Conservation (phyloP, 1,284 basidiomycete genomes). For the Naganishia liquefaciens region DNA sequence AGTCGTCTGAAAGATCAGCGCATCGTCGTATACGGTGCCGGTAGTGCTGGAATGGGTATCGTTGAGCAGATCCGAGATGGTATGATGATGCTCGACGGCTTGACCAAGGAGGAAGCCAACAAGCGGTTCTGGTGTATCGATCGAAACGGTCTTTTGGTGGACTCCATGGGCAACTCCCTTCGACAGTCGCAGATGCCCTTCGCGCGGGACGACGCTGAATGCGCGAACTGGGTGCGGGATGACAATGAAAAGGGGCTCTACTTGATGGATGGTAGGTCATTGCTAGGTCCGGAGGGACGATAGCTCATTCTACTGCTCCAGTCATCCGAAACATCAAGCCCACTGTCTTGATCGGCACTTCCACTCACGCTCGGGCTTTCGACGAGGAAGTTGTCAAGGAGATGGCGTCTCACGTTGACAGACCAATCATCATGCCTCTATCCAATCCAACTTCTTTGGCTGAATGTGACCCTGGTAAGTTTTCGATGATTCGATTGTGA, state of each 20-base stretch:
- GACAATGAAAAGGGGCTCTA: conserved; percentile 46
- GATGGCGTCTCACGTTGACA: conserved; percentile 69
- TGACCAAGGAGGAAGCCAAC: conserved; percentile 66
- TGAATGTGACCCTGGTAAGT: conserved; percentile 65
- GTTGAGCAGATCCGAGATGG: conserved; percentile 66
- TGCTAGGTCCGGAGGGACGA: conserved; percentile 35
- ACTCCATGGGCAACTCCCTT: conserved; percentile 56
- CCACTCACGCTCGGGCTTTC: conserved; percentile 77
- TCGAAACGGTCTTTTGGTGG: conserved; percentile 54
- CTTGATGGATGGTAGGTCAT: conserved; percentile 53
- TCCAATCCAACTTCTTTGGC: conserved; percentile 76
- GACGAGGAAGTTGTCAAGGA: conserved; percentile 67
- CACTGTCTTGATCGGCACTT: conserved; percentile 81
- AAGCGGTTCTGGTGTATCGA: conserved; percentile 64
- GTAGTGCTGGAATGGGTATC: conserved; percentile 80
- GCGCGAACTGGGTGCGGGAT: conserved; percentile 49
- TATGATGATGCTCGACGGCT: conserved; percentile 64
- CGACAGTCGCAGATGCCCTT: conserved; percentile 54
- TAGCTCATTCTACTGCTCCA: conserved; percentile 39
- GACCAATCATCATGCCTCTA: conserved; percentile 80
- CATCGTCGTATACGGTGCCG: conserved; percentile 75
- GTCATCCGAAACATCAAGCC: conserved; percentile 69
- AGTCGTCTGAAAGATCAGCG: conserved; percentile 69
- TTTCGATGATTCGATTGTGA: conserved; percentile 32
- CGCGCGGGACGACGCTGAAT: conserved; percentile 54